phyloP scores from a whole-genome alignment of 139 green algal genomes.

The Chlamydomonas incerta region DNA sequence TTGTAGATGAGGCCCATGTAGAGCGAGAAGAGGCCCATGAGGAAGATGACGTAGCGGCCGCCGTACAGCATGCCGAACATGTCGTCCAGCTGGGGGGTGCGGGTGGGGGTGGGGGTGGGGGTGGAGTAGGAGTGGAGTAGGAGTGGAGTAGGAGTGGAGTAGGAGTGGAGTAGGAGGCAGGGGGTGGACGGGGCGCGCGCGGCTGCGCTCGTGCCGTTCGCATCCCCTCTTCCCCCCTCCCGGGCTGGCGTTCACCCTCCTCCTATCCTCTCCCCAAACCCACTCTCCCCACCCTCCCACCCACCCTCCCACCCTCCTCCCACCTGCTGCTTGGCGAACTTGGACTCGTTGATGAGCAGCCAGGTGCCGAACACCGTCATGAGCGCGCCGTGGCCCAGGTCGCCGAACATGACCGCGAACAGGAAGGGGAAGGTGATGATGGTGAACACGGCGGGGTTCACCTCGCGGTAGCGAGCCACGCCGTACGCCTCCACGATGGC shows the following conservation, averaged over 20 bases:
- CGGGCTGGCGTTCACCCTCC: too few relatives aligned
- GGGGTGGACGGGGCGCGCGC: too few relatives aligned
- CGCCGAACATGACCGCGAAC: conserved; percentile 99
- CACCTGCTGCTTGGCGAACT: conserved; percentile 62
- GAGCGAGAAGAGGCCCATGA: conserved; percentile 98
- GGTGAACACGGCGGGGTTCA: conserved; percentile 95
- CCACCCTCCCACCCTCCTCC: neutral
- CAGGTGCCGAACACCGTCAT: conserved; percentile 86
- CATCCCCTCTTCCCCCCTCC: too few relatives aligned
- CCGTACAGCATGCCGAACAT: conserved; percentile 95
- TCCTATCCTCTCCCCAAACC: too few relatives aligned
- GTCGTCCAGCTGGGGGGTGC: conserved; percentile 75
- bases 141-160: too few relatives aligned
- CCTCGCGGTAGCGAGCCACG: conserved; percentile 94
- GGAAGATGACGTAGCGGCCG: conserved; percentile 95
- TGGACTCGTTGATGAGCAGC: conserved; percentile 89
- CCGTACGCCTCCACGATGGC: conserved; percentile 97
- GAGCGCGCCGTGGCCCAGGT: conserved; percentile 94
- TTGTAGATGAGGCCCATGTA: conserved; percentile 98
- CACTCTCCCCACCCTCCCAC: neutral
- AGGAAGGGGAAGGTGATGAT: conserved; percentile 99
- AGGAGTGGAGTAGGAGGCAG: too few relatives aligned
- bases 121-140: too few relatives aligned
- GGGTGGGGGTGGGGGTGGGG: neutral
- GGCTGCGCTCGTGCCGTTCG: too few relatives aligned